Evolutionary conservation across 2,329 filamentous ascomycete species (phyloP), one percentile per base, ranked within the genome.

Genomic region (Venturia pyrina): DNA sequence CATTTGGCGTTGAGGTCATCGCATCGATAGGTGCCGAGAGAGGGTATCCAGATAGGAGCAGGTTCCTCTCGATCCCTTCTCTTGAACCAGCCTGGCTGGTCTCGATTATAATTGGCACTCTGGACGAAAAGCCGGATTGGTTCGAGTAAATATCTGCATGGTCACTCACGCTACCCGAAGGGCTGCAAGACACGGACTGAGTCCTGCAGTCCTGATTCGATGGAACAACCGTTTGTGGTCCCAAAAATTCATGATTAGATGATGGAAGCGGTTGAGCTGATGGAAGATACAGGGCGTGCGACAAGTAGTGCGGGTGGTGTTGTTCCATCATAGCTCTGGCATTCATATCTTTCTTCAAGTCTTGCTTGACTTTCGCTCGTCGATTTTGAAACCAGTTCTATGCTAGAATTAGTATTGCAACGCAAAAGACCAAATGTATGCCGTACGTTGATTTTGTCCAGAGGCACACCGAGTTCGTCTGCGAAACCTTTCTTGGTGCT

Each of bases 351-450:
- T 82, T 82, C 74, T 82, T 82, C 62, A 75, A 72, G 71, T 82
- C 80, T 69, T 82, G 80, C 74, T 82, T 82, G 59, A 80, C 78
- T 69, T 82, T 82, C 65, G 80, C 80, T 68, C 80, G 71, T 62
- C 80, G 78, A 70, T 82, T 82, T 71, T 82, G 80, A 69, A 82
- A 82, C 80, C 80, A 82, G 70, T 82, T 82, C 80, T 82, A 69
- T 66, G 21, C 21, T 2, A 44, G 34, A 56, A 70, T 79, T 73
- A 79, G 76, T 68, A 41, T 43, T 15, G 41, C 19, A 19, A 21
- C 1, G n/a, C 57, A 1, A 13, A 40, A 32, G 32, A 11, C 11
- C 13, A 13, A 43, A 34, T 46, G 43, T 43, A 41, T 17, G 56
- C 17, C 80, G 73, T 71, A 81, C 80, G 69, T 82, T 82, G 72